Conservation (phyloP, 2,329 filamentous ascomycete species). For the Fusarium piperis region DNA sequence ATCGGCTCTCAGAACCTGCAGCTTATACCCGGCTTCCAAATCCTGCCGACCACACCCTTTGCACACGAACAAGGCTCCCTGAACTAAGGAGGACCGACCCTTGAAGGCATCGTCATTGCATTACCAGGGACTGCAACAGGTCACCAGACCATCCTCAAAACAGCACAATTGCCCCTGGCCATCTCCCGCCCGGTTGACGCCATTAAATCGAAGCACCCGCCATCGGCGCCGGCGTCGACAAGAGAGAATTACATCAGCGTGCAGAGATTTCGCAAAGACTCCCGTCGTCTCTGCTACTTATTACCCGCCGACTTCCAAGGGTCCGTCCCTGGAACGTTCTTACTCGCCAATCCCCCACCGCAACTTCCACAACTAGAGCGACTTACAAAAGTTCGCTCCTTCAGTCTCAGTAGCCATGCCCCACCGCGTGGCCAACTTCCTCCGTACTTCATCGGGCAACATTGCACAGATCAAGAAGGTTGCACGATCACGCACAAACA, state of each 20-base stretch:
- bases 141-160: constrained; percentile 22
- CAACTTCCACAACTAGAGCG: background rate
- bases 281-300: constrained; percentile 6
- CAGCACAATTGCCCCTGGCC: constrained; percentile 25
- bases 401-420: constrained; percentile 57
- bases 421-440: constrained; percentile 66
- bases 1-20: constrained; percentile 21
- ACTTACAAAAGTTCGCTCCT: constrained; percentile 29
- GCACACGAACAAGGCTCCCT: background rate
- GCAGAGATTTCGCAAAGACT: constrained; percentile 33
- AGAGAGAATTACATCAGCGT: constrained; percentile 29
- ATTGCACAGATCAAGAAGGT: constrained; percentile 61
- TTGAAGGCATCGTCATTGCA: constrained; percentile 29
- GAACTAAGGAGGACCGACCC: background rate
- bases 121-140: constrained; percentile 11
- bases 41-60: constrained; percentile 23
- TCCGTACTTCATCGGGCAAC: constrained; percentile 65
- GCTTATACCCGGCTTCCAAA: constrained; percentile 25
- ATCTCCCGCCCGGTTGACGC: constrained; percentile 28
- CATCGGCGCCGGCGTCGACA: constrained; percentile 9
- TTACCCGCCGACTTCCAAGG: constrained; percentile 31
- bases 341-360: constrained; percentile 8
- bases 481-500: constrained; percentile 46
- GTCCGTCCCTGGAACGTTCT: constrained; percentile 3
- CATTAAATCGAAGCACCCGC: constrained; percentile 8